Evolutionary conservation across 192 early-diverging fungal genomes (phyloP).

Genomic region (Backusella liffmaniae): DNA sequence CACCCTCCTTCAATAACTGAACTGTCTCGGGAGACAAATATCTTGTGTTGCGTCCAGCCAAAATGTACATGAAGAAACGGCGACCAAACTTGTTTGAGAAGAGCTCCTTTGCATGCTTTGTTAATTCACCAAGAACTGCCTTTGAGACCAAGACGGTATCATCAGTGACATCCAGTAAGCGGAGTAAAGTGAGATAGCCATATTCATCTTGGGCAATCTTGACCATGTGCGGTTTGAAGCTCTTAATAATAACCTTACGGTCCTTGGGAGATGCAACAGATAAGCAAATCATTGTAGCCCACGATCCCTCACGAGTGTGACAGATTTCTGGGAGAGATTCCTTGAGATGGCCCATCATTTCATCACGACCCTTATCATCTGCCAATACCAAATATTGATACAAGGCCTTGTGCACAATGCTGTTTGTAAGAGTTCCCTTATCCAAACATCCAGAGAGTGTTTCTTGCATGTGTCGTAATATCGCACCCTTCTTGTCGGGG

Average conservation of each 20-base stretch:
- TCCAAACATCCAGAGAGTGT: constrained; percentile 74
- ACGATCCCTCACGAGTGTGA: constrained; percentile 91
- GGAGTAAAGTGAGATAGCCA: constrained; percentile 82
- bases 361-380: constrained; percentile 58
- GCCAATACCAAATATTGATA: constrained; percentile 79
- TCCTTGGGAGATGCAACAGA: constrained; percentile 83
- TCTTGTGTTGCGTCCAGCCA: constrained; percentile 72
- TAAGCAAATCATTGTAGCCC: constrained; percentile 80
- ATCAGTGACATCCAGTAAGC: constrained; percentile 85
- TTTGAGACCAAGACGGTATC: constrained; percentile 88
- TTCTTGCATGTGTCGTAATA: constrained; percentile 70
- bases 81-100: constrained; percentile 71
- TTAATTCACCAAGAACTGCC: constrained; percentile 61
- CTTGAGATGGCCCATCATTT: constrained; percentile 67
- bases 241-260: constrained; percentile 85
- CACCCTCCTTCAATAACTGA: constrained; percentile 64
- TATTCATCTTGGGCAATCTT: constrained; percentile 89
- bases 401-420: constrained; percentile 84
- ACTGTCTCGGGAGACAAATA: constrained; percentile 73
- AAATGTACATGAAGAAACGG: constrained; percentile 78
- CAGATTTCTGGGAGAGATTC: constrained; percentile 84
- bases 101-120: constrained; percentile 50
- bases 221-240: constrained; percentile 75
- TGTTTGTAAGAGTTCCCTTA: constrained; percentile 75
- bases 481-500: constrained; percentile 66